Base-by-base conservation (phyloP, 495 filamentous ascomycete genomes). In the Paragyromitra xinjiangensis region DNA sequence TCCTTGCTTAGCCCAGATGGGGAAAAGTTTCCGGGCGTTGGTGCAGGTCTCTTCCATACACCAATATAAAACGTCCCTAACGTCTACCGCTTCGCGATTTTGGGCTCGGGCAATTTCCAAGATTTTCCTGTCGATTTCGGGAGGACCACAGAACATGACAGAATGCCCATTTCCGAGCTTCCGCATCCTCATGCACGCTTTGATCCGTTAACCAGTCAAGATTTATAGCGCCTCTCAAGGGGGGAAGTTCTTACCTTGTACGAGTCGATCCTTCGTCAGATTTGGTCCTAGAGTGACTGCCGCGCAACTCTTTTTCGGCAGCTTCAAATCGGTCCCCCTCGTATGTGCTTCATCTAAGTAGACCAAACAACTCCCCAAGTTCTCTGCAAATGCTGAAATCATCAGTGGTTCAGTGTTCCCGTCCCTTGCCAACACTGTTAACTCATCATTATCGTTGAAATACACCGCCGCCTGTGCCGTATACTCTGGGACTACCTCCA, bases 271-370 rank as follows among this genome's bases (percentile, higher is more conserved):
- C 73, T 91, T 91, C 0, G 88, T 88, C 11, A 88, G 81, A n/a
- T 84, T 81, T 3, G 86, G 82, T 0, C 87, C 88, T 7, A 91
- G 82, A 0, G 87, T 91, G 1, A 92, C 83, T 3, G 87, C 89
- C 1, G 86, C 90, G 0, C 83, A 73, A 59, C 85, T 84, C 37
- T 82, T 37, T 0, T 37, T 11, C 0, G 88, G 88, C 0, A 92
- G 73, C 73, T 87, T 88, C 14, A 92, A 74, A 78, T 92, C 89
- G 1, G 85, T 89, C 0, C 90, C 90, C 58, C 90, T 78, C 0
- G 90, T 90, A 74, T 92, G 90, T 0, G 85, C 85, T 74, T 92
- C 87, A 75, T 91, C 90, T 0, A 91, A 83, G 63, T 89, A 91
- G 0, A 91, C 85, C 0, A 89, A 79, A 63, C 90, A 91, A 0